Percentiles rank a stretch among this genome's conserved stretches.
These are phyloP conservation scores for Mortierella sp. DNA, from an alignment of 371 early-diverging fungal genomes.

Conservation along the genomic window DNA sequence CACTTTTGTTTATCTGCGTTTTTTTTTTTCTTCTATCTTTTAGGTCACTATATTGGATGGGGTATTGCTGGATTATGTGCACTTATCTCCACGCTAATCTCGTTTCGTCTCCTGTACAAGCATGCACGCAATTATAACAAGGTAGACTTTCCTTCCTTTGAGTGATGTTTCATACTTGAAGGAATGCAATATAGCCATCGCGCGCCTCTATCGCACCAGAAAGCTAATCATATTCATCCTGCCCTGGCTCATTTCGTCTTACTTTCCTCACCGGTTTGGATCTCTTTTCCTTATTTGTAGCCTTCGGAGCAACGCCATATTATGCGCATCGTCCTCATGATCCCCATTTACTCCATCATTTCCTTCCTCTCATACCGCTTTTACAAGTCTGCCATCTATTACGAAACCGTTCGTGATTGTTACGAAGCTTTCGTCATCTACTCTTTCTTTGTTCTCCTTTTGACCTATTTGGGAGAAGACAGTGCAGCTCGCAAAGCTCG, in stretches of 20 bases:
- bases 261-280: too few relatives aligned
- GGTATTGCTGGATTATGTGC: slow-evolving; percentile 61
- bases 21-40: not conserved
- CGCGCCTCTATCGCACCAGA: not conserved
- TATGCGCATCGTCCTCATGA: slow-evolving; percentile 76
- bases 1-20: not conserved
- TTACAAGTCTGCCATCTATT: slow-evolving; percentile 73
- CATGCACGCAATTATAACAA: slow-evolving; percentile 67
- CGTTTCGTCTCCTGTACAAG: slow-evolving; percentile 58
- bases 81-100: slow-evolving; percentile 58
- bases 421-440: slow-evolving; percentile 79
- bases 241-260: not conserved
- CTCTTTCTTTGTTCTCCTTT: slow-evolving; percentile 69
- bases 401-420: slow-evolving; percentile 71
- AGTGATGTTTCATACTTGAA: not conserved
- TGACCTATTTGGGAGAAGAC: slow-evolving; percentile 69
- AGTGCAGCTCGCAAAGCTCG: slow-evolving; percentile 44
- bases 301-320: slow-evolving; percentile 71
- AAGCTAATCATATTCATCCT: not conserved
- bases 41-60: slow-evolving; percentile 66
- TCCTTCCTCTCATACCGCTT: slow-evolving; percentile 74
- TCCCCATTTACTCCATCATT: slow-evolving; percentile 77
- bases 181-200: not conserved
- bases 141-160: slow-evolving; percentile 1
- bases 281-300: slow-evolving; percentile 18